These are phyloP conservation scores for Xylariaceae sp. DNA, from an alignment of 2,329 filamentous ascomycete species.

Conservation along the genomic window DNA sequence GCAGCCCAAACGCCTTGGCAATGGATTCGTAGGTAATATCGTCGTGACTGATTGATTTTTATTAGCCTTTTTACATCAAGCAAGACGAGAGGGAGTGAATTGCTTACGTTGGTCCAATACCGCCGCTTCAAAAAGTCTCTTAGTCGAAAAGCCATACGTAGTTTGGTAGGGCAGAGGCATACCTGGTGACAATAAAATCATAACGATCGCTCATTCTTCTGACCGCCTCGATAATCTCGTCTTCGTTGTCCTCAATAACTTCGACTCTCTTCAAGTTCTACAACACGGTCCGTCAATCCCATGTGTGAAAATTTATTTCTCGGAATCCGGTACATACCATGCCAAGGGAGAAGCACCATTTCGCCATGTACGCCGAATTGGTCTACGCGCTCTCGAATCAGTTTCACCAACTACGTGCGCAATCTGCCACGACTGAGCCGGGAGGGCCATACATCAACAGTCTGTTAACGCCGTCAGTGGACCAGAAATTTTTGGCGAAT, in stretches of 20 bases:
- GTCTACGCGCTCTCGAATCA: slow-evolving; percentile 40
- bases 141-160: slow-evolving; percentile 3
- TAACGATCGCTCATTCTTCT: slow-evolving; percentile 83
- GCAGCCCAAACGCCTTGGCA: slow-evolving; percentile 78
- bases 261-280: slow-evolving; percentile 79
- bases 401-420: too few species aligned
- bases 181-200: slow-evolving; percentile 89
- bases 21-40: slow-evolving; percentile 97
- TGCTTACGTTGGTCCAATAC: slow-evolving; percentile 87
- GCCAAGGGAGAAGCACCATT: slow-evolving; percentile 60
- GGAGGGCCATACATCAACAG: slow-evolving; percentile 25
- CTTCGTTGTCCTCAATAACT: slow-evolving; percentile 88
- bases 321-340: slow-evolving; percentile 43
- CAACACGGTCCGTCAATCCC: too few species aligned
- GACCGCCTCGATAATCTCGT: slow-evolving; percentile 84
- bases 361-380: slow-evolving; percentile 61
- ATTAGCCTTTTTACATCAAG: slow-evolving; percentile 17
- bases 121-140: slow-evolving; percentile 53
- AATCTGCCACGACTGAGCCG: too few species aligned
- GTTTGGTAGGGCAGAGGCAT: slow-evolving; percentile 6
- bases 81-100: background rate
- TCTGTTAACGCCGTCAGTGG: slow-evolving; percentile 22
- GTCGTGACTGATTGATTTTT: slow-evolving; percentile 70
- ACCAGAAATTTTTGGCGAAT: too few species aligned
- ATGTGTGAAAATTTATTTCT: too few species aligned